phyloP scores from a whole-genome alignment of 441 rosid genomes.

The Populus hybrid region DNA sequence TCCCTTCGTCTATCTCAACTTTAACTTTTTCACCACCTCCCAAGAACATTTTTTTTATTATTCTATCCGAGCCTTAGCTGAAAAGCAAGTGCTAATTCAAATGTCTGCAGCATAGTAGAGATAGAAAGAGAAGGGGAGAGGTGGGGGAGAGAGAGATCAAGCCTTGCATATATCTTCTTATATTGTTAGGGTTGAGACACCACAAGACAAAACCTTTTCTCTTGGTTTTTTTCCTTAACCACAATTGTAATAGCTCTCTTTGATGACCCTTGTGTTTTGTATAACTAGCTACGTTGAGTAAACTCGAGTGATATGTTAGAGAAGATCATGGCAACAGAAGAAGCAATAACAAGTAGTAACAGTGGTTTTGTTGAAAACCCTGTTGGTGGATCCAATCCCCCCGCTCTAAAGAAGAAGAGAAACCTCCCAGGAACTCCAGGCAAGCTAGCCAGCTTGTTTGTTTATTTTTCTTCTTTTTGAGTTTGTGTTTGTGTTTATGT shows the following conservation, averaged over 20 bases:
- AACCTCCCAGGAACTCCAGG: conserved; percentile 98
- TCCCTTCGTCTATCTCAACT: conserved; percentile 27
- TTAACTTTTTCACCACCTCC: conserved; percentile 49
- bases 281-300: not conserved
- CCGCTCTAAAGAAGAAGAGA: conserved; percentile 67
- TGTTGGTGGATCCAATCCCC: conserved; percentile 46
- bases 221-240: conserved; percentile 26
- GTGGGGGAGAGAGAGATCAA: conserved; percentile 13
- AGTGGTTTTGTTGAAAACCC: conserved; percentile 33
- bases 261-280: not conserved
- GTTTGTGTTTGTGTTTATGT: not conserved
- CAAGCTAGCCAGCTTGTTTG: conserved; percentile 13
- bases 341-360: conserved; percentile 25
- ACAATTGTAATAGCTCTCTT: conserved; percentile 1
- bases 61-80: conserved; percentile 25
- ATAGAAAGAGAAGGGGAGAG: conserved; percentile 15
- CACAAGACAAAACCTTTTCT: conserved; percentile 9
- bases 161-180: conserved; percentile 34
- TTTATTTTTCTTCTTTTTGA: not conserved
- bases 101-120: conserved; percentile 7
- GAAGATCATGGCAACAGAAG: conserved; percentile 36
- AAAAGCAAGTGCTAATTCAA: conserved; percentile 22
- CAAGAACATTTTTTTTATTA: conserved; percentile 16
- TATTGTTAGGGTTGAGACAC: conserved; percentile 35
- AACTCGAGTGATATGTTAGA: conserved; percentile 19